Evolutionary conservation across 768 basidiomycete species (phyloP).

Genomic region (Tulasnella sp.): DNA sequence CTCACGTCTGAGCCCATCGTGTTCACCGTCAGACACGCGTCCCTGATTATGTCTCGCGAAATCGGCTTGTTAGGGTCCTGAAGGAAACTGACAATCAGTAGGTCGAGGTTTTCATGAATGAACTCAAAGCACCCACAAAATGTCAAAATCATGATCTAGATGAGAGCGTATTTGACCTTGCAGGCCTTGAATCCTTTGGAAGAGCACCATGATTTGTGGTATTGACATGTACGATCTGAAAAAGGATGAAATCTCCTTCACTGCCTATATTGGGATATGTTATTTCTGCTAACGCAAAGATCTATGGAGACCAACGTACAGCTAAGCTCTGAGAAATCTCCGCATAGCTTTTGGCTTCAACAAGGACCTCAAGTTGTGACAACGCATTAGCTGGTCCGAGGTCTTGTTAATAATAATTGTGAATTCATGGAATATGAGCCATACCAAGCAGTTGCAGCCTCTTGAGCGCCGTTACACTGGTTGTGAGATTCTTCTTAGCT

Average conservation of each 20-base stretch:
- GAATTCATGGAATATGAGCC: slow-evolving; percentile 20
- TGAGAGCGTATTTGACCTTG: slow-evolving; percentile 71
- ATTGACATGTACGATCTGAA: slow-evolving; percentile 74
- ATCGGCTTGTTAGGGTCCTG: slow-evolving; percentile 56
- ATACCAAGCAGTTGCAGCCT: slow-evolving; percentile 87
- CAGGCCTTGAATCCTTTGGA: slow-evolving; percentile 65
- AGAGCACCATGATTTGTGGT: slow-evolving; percentile 60
- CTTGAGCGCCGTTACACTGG: slow-evolving; percentile 81
- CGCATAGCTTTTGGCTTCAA: slow-evolving; percentile 63
- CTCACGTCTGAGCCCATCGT: slow-evolving; percentile 78
- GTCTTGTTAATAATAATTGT: not conserved
- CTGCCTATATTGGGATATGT: slow-evolving; percentile 40
- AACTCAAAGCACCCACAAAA: slow-evolving; percentile 81
- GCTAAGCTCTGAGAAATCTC: slow-evolving; percentile 75
- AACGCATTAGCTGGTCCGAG: slow-evolving; percentile 58
- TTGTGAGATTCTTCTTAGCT: slow-evolving; percentile 42
- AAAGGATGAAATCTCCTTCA: slow-evolving; percentile 67
- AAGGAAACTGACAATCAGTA: slow-evolving; percentile 62
- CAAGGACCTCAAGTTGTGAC: slow-evolving; percentile 63
- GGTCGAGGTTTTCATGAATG: no score
- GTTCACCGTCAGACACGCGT: slow-evolving; percentile 83
- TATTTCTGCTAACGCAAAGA: not conserved
- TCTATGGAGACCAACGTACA: slow-evolving; percentile 34
- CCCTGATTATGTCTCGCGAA: slow-evolving; percentile 51
- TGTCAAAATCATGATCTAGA: slow-evolving; percentile 83